Conservation (phyloP, 768 basidiomycete species). For the Neoboletus magnificus region DNA sequence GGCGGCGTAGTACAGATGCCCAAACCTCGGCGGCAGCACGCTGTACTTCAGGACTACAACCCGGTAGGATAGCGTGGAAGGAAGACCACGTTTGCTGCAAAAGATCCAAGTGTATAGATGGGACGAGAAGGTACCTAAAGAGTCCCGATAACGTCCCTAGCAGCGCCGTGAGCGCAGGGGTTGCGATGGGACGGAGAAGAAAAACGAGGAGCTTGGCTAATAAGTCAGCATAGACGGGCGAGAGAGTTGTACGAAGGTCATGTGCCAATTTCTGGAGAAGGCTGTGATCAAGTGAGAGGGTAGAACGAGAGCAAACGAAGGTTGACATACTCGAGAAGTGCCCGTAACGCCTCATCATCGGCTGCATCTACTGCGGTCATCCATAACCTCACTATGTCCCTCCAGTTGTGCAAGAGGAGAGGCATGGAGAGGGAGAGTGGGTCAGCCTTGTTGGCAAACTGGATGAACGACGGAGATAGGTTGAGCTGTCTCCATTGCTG, state of each 20-base stretch:
- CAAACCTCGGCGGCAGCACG: slow-evolving; percentile 83
- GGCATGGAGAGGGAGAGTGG: slow-evolving; percentile 72
- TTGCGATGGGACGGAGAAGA: slow-evolving; percentile 56
- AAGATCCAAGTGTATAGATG: slow-evolving; percentile 50
- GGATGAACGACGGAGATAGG: slow-evolving; percentile 69
- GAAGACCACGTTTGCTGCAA: slow-evolving; percentile 59
- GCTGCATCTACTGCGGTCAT: slow-evolving; percentile 49
- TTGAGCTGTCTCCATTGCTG: slow-evolving; percentile 79
- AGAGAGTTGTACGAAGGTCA: slow-evolving; percentile 75
- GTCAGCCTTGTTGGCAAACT: slow-evolving; percentile 61
- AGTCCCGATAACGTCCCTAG: slow-evolving; percentile 65
- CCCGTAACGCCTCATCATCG: slow-evolving; percentile 69
- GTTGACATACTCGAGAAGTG: slow-evolving; percentile 68
- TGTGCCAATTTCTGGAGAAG: slow-evolving; percentile 75
- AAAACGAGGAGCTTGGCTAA: slow-evolving; percentile 54
- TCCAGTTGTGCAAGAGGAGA: slow-evolving; percentile 76
- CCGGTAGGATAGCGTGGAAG: slow-evolving; percentile 49
- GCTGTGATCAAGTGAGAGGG: slow-evolving; percentile 37
- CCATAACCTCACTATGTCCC: slow-evolving; percentile 66
- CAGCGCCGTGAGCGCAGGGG: slow-evolving; percentile 57
- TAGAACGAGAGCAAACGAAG: neutral
- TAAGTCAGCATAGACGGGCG: slow-evolving; percentile 56
- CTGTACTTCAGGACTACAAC: slow-evolving; percentile 69
- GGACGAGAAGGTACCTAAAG: slow-evolving; percentile 72
- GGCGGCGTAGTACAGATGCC: slow-evolving; percentile 71